A percentile compares a stretch with the other conserved stretches of the same genome.
These are phyloP conservation scores for Raphanus sativus DNA, from an alignment of 345 rosid genomes.

Conservation along the genomic window DNA sequence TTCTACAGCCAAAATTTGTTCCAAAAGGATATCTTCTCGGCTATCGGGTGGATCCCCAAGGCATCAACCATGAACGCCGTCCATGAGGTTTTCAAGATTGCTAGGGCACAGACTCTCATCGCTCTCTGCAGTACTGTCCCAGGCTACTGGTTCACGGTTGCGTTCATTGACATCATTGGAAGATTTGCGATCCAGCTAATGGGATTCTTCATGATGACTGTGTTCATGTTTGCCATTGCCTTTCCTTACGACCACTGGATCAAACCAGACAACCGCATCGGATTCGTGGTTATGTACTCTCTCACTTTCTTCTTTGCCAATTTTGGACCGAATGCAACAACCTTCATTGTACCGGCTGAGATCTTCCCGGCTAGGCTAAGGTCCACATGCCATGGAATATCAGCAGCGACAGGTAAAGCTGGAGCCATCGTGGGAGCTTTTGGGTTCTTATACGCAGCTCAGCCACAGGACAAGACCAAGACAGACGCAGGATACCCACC, in stretches of 20 bases:
- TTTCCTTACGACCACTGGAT: conserved; percentile 77
- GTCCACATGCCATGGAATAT: conserved; percentile 81
- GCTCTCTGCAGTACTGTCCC: conserved; percentile 73
- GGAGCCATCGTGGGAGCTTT: conserved; percentile 79
- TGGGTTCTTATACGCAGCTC: conserved; percentile 62
- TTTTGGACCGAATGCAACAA: conserved; percentile 77
- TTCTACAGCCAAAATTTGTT: conserved; percentile 73
- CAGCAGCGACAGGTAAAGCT: conserved; percentile 67
- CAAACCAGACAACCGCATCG: conserved; percentile 44
- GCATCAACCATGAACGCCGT: conserved; percentile 62
- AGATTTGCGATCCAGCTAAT: conserved; percentile 61
- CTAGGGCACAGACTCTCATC: conserved; percentile 65
- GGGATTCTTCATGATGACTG: conserved; percentile 76
- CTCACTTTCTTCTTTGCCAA: conserved; percentile 77
- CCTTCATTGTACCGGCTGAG: conserved; percentile 72
- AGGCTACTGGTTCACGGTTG: conserved; percentile 72
- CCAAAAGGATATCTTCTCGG: conserved; percentile 66
- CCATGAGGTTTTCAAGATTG: conserved; percentile 59
- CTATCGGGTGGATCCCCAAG: conserved; percentile 69
- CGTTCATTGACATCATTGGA: conserved; percentile 56
- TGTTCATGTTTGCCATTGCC: conserved; percentile 72
- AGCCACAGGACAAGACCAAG: conserved; percentile 37
- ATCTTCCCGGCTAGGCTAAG: conserved; percentile 74
- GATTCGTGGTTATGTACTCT: conserved; percentile 61
- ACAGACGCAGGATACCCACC: conserved; percentile 59